phyloP scores from a whole-genome alignment of 352 stramenopile species.

The Globisporangium acanthophoron region DNA sequence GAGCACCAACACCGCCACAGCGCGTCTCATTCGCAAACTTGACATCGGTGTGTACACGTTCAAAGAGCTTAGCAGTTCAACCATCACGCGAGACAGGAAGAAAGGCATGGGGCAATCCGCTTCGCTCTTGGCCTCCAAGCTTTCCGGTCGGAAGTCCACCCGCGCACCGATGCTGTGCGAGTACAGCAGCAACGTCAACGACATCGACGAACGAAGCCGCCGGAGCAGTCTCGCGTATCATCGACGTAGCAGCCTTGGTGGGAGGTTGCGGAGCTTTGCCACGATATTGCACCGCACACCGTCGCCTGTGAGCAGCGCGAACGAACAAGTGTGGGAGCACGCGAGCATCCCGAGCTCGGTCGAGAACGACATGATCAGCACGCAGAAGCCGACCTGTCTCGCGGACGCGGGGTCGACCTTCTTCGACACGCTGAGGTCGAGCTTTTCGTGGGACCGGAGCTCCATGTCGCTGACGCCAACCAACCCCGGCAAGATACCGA shows the following conservation, averaged over 20 bases:
- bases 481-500: not conserved
- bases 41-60: not conserved
- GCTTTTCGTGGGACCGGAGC: not conserved
- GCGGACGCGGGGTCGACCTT: not conserved
- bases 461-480: not conserved
- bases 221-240: slow-evolving; percentile 2
- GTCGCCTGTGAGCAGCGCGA: not conserved
- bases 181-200: not conserved
- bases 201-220: not conserved
- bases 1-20: not conserved
- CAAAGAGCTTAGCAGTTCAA: not conserved
- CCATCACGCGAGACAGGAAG: not conserved
- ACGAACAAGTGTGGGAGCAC: not conserved
- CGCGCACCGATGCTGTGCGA: not conserved
- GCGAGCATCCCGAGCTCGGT: slow-evolving; percentile 7
- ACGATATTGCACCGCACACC: slow-evolving; percentile 4
- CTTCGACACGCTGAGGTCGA: not conserved
- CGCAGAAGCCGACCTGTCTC: not conserved
- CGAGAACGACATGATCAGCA: slow-evolving; percentile 9
- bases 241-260: slow-evolving; percentile 10
- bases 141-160: not conserved
- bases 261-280: slow-evolving; percentile 7
- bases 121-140: slow-evolving; percentile 3
- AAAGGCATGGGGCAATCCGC: slow-evolving; percentile 8
- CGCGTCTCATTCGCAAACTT: not conserved